Evolutionary conservation across 305 asterid genomes (phyloP).

Genomic region (Petunia hybrid): DNA sequence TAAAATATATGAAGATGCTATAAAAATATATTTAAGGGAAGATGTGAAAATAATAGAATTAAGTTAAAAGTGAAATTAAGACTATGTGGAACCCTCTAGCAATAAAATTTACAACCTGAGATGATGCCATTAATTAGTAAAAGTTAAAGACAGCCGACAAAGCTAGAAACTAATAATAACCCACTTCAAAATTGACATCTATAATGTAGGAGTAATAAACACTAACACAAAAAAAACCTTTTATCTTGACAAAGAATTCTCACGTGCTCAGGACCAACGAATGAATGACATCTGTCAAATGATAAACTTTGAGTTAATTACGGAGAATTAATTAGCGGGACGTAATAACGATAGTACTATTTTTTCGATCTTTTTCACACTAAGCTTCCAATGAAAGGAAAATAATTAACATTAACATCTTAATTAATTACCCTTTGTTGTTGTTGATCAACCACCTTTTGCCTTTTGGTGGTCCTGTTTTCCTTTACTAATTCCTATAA

Average conservation of each 20-base stretch:
- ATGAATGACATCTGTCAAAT: slow-evolving; percentile 38
- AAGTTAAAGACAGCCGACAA: slow-evolving; percentile 43
- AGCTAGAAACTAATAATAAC: slow-evolving; percentile 42
- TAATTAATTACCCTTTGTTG: neutral
- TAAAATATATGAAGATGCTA: neutral
- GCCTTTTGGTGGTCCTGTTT: slow-evolving; percentile 24
- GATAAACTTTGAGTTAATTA: slow-evolving; percentile 22
- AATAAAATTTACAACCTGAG: slow-evolving; percentile 55
- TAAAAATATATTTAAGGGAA: neutral
- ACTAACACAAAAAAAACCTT: slow-evolving; percentile 4
- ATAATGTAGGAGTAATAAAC: neutral
- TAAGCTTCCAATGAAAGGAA: slow-evolving; percentile 26
- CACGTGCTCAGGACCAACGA: slow-evolving; percentile 57
- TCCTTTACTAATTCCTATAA: neutral
- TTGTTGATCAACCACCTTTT: neutral
- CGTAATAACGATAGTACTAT: slow-evolving; percentile 14
- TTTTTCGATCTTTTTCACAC: slow-evolving; percentile 26
- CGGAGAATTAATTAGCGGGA: slow-evolving; percentile 16
- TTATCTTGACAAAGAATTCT: slow-evolving; percentile 29
- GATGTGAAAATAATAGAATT: neutral
- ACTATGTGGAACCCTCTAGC: slow-evolving; percentile 20
- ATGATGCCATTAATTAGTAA: slow-evolving; percentile 51
- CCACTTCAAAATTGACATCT: slow-evolving; percentile 49
- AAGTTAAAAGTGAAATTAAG: neutral
- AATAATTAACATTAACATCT: slow-evolving; percentile 8